Base-by-base conservation (phyloP, 768 basidiomycete species). In the Lyophyllum semitale region DNA sequence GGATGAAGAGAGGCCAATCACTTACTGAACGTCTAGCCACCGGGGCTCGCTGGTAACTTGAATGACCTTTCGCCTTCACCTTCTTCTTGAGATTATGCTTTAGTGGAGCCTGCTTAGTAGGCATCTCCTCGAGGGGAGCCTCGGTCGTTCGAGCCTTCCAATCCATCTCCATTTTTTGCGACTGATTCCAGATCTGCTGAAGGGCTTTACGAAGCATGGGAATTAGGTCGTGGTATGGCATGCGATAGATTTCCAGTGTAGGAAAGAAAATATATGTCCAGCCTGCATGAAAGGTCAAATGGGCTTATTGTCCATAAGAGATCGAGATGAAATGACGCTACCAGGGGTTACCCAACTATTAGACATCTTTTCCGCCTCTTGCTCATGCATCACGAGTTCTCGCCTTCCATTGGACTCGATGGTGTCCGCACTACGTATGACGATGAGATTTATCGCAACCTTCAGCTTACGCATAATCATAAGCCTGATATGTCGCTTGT, bases 211-310 rank as follows among this genome's bases (percentile, higher is more conserved):
- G 75, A 2, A 81, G 55, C 9, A 64, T 15, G n/a, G 66, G 57
- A 26, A 83, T 68, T 32, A 83, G 66, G 7, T 71, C 60, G 1
- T 70, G 52, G 59, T 76, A 79, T 0, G 79, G 75, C 77, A 78
- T 79, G 6, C 68, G 68, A 57, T 78, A 77, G 1, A 81, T 53
- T 33, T 71, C 68, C 2, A 73, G 62, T 0, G 64, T 71, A 8
- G 76, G 75, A 17, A 59, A 66, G 50, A 79, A 73, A 32, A 77
- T 59, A 51, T 83, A 83, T 38, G 78, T 70, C 82, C 82, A 83
- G n/a, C 76, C 82, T 82, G 22, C 23, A 5, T 40, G 13, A 38
- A 25, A 33, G 8, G 44, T 7, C 18, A n/a, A n/a, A 12, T 55
- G 15, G 42, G 48, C 22, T n/a, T 23, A 18, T 38, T 22, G 11